Conservation (phyloP, 108 stramenopile genomes). For the Pseudonitzschia delicatissima region DNA sequence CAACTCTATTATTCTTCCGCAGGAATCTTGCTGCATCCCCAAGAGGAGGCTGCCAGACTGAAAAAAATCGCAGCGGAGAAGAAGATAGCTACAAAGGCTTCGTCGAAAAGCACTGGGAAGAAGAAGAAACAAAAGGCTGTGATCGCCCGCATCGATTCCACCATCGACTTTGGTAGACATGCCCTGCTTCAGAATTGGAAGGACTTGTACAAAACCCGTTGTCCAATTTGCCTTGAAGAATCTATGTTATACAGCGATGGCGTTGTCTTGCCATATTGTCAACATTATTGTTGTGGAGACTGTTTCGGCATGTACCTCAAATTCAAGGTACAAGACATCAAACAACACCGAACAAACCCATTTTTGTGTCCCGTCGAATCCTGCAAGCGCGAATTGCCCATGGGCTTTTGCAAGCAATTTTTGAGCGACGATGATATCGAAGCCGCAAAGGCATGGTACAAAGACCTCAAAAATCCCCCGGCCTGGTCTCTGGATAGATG, state of each 20-base stretch:
- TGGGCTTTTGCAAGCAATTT: conserved; percentile 23
- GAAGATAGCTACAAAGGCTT: neutral
- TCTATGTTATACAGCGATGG: conserved; percentile 16
- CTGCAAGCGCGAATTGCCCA: conserved; percentile 27
- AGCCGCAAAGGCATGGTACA: conserved; percentile 28
- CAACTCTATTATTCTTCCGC: conserved; percentile 4
- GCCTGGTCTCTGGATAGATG: conserved; percentile 30
- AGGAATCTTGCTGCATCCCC: conserved; percentile 16
- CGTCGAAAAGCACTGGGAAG: neutral
- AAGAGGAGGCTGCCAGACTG: conserved; percentile 11
- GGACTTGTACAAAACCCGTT: conserved; percentile 19
- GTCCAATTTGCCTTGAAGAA: conserved; percentile 50
- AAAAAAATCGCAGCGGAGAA: neutral
- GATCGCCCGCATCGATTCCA: neutral
- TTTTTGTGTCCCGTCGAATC: conserved; percentile 40
- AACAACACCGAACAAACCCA: conserved; percentile 31
- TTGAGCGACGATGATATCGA: conserved; percentile 20
- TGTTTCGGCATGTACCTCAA: conserved; percentile 29
- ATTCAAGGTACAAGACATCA: conserved; percentile 35
- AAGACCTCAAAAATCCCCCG: conserved; percentile 37
- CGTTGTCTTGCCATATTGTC: conserved; percentile 24
- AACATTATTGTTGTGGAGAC: conserved; percentile 36
- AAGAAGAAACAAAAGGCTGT: conserved; percentile 5
- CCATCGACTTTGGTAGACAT: conserved; percentile 22
- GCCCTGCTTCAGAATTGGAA: conserved; percentile 31